phyloP scores from a whole-genome alignment of 1,284 basidiomycete species.

The Marasmius fiardii region DNA sequence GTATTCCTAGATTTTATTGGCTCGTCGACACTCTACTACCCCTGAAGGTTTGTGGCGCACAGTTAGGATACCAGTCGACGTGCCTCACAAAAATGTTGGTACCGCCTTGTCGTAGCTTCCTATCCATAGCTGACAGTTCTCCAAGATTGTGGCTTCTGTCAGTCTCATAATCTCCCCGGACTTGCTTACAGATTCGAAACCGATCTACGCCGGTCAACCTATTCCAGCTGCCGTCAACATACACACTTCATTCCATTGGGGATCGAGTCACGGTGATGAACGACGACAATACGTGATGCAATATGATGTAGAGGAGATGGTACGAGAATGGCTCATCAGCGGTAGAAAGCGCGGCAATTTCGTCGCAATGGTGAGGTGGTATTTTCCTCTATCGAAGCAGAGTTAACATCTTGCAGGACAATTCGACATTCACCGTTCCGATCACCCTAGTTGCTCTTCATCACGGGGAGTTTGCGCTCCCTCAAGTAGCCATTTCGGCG shows the following conservation, averaged over 20 bases:
- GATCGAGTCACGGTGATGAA: constrained; percentile 39
- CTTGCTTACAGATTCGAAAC: constrained; percentile 24
- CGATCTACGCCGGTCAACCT: constrained; percentile 77
- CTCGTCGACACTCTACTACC: constrained; percentile 33
- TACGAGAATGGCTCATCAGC: constrained; percentile 79
- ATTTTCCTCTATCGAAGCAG: neutral
- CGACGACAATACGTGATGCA: constrained; percentile 51
- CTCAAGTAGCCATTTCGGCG: constrained; percentile 63
- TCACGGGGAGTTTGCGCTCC: constrained; percentile 70
- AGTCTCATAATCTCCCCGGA: constrained; percentile 41
- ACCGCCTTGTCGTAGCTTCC: neutral
- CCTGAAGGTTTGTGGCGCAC: constrained; percentile 56
- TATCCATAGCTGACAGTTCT: constrained; percentile 1
- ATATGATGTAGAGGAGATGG: constrained; percentile 75
- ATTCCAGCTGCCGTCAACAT: constrained; percentile 63
- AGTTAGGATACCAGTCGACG: constrained; percentile 77
- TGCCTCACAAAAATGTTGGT: constrained; percentile 76
- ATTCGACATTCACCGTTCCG: constrained; percentile 47
- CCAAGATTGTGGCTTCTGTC: constrained; percentile 71
- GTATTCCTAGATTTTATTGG: constrained; percentile 35
- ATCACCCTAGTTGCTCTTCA: constrained; percentile 77
- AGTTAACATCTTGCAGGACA: constrained; percentile 42
- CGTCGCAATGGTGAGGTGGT: constrained; percentile 49
- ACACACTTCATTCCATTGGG: constrained; percentile 74
- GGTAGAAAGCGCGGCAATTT: constrained; percentile 80